Base-by-base conservation (phyloP, 208 protist genomes). In the Acanthamoeba sp. region DNA sequence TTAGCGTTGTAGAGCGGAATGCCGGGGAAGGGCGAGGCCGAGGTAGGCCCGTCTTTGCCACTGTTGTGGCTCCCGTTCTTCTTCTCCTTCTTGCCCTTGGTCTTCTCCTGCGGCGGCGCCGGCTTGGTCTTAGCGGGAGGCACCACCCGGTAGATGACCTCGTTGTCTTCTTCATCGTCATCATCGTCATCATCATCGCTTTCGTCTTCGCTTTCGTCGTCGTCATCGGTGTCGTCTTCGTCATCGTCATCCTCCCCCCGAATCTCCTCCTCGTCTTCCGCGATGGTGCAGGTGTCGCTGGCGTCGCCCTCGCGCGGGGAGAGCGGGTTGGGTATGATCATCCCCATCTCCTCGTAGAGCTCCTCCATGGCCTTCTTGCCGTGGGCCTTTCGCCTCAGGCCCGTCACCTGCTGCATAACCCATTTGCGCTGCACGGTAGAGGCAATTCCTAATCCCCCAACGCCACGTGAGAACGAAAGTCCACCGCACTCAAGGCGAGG, bases 361-460 rank as follows among this genome's bases (percentile, higher is more conserved):
- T 84, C 73, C 42, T 84, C 73, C 73, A 84, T 84, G 16, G 73
- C 73, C 73, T 84, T 84, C 27, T 84, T 84, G 24, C 73, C 73
- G 40, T 84, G 18, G 38, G 73, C 73, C 73, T 84, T 84, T 27
- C 73, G 34, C 40, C 73, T 10, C 10, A 84, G 73, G 22, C 22
- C 38, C n/a, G 38, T 52, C 34, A 84, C 73, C 73, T 84, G 73
- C 40, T 84, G 73, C 73, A 84, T 16, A 2, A 84, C 29, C 73
- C 73, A 84, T 38, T 84, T 84, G 1, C 73, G 14, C 73, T 84
- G 73, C 12, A 84, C 73, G 3, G 73, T 52, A 4, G 73, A 84
- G 10, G 73, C 20, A 45, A 84, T 52, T 6, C 73, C 73, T 84
- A 38, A 20, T 50, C 45, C 14, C 45, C 45, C 45, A 16, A 50